Evolutionary conservation across 345 rosid genomes (phyloP).

Genomic region (Euphorbia pulcherrima): DNA sequence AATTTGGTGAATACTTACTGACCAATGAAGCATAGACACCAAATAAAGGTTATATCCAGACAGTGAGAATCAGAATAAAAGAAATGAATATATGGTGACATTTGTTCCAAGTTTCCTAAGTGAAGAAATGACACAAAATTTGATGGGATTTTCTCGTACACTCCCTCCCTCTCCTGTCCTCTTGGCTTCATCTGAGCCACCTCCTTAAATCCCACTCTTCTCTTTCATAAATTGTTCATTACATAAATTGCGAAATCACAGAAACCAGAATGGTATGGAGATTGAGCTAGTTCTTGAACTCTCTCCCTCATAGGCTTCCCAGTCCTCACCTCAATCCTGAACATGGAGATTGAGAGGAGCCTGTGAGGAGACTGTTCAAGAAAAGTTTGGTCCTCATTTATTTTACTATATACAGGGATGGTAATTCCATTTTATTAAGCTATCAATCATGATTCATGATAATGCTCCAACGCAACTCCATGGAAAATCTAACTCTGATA

Average conservation of each 20-base stretch:
- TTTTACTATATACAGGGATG: neutral
- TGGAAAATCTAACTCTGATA: neutral
- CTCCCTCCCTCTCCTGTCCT: neutral
- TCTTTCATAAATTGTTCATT: neutral
- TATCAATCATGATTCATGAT: neutral
- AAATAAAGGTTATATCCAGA: neutral
- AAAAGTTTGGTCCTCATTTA: constrained; percentile 25
- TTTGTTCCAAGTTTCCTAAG: neutral
- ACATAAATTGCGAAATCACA: neutral
- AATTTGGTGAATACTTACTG: neutral
- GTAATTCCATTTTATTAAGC: neutral
- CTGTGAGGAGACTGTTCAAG: constrained; percentile 19
- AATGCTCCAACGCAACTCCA: neutral
- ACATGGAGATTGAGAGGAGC: constrained; percentile 6
- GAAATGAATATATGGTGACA: constrained; percentile 8
- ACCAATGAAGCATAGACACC: neutral
- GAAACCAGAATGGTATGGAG: neutral
- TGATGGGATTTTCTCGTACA: neutral
- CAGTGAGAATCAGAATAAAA: neutral
- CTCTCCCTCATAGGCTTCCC: constrained; percentile 35
- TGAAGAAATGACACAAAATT: constrained; percentile 1
- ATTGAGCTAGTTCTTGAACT: constrained; percentile 28
- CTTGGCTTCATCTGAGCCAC: constrained; percentile 9
- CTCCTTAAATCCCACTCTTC: constrained; percentile 8
- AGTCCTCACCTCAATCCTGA: neutral